Base-by-base conservation (phyloP, 176 grass and related monocot genomes). In the Lolium perenne region DNA sequence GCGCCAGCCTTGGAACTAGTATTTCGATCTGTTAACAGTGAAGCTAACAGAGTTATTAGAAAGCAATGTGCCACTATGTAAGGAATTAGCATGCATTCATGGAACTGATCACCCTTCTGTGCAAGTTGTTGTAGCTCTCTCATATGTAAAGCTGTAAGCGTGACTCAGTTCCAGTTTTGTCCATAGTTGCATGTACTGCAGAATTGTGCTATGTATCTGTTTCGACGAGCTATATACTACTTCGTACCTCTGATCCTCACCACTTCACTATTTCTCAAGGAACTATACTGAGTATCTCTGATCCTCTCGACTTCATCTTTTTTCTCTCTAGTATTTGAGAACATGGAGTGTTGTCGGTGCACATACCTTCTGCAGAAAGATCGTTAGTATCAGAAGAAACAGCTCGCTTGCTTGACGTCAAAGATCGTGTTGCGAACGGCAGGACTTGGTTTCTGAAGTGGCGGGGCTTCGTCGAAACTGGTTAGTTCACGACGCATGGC, bases 41-140 rank as follows among this genome's bases (percentile, higher is more conserved):
- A 88, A 92, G 91, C 91, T 95, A 93, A 88, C 95, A 90, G 83
- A 88, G 49, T 74, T 29, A 69, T 70, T 47, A 85, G 82, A 56
- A 78, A 25, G 60, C 43, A 64, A 17, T 25, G 38, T 66, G 47
- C 83, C 35, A n/a, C 64, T 48, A 60, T 59, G 63, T 68, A 71
- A 7, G 14, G 51, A 17, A 55, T 6, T 55, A 55, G 70, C 49
- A 53, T 77, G 85, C 4, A 70, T 70, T 43, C 22, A 18, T 22
- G 72, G 38, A 65, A 84, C n/a, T 45, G 25, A 38, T 48, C 87
- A 57, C 81, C 70, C 62, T 76, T 10, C 55, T 73, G 63, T 82
- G 41, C 17, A 77, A 62, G 53, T 21, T 71, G 59, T 21, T 77
- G 29, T 8, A 10, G 79, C 38, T 53, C 15, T 80, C 18, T 23